These are phyloP conservation scores for Galerina sulciceps DNA, from an alignment of 768 basidiomycete genomes.

Conservation along the genomic window DNA sequence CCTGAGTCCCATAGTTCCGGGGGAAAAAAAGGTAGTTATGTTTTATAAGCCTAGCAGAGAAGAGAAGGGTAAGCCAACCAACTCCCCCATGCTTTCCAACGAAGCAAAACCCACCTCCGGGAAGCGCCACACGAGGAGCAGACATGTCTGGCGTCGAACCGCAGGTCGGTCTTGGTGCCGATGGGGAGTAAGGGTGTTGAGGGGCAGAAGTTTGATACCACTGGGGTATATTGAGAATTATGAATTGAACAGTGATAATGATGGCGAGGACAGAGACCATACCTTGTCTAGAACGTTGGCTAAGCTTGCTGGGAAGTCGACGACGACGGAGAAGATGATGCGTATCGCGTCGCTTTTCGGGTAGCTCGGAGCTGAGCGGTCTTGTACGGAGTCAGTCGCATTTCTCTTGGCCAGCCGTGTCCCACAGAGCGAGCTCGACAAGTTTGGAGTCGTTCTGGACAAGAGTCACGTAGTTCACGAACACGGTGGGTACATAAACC, in stretches of 20 bases:
- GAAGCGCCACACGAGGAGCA: too few relatives aligned
- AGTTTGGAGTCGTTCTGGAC: constrained; percentile 86
- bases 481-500: constrained; percentile 93
- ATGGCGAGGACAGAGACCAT: constrained; percentile 27
- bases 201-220: constrained; percentile 91
- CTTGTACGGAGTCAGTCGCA: too few relatives aligned
- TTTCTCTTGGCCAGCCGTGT: too few relatives aligned
- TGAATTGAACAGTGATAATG: constrained; percentile 3
- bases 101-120: too few relatives aligned
- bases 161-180: constrained; percentile 94
- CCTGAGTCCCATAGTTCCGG: too few relatives aligned
- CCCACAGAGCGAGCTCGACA: constrained; percentile 97
- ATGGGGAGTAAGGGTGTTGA: too few relatives aligned
- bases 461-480: constrained; percentile 92
- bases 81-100: too few relatives aligned
- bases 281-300: constrained; percentile 93
- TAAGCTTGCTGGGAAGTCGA: constrained; percentile 90
- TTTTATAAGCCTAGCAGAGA: too few relatives aligned
- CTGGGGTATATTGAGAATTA: constrained; percentile 40
- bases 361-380: too few relatives aligned
- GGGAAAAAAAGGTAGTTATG: too few relatives aligned
- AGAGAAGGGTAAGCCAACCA: too few relatives aligned
- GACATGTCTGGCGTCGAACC: constrained; percentile 74
- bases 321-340: constrained; percentile 92
- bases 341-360: constrained; percentile 89